Conservation (phyloP, 352 stramenopile genomes). For the Plasmopara halstedii region DNA sequence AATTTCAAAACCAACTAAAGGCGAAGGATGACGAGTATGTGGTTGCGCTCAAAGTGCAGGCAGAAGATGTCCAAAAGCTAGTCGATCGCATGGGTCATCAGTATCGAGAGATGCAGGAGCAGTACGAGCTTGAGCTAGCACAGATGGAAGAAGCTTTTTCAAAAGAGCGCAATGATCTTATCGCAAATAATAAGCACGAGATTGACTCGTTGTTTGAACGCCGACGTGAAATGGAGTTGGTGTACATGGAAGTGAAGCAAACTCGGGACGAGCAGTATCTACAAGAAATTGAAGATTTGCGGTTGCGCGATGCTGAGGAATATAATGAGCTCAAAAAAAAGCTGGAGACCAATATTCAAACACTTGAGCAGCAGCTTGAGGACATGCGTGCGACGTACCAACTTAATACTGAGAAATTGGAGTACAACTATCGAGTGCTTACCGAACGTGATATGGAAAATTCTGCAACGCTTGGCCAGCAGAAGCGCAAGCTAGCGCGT, state of each 20-base stretch:
- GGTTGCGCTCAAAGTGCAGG: conserved; percentile 83
- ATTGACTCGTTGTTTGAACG: conserved; percentile 91
- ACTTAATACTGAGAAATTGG: conserved; percentile 95
- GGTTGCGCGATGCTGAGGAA: conserved; percentile 88
- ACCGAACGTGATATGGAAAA: conserved; percentile 95
- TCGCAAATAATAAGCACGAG: conserved; percentile 85
- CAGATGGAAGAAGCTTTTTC: conserved; percentile 92
- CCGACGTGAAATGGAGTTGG: conserved; percentile 89
- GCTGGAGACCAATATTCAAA: conserved; percentile 94
- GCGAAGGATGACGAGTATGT: conserved; percentile 95
- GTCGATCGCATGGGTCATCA: conserved; percentile 86
- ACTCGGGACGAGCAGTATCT: conserved; percentile 83
- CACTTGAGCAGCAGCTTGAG: conserved; percentile 93
- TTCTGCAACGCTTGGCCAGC: conserved; percentile 84
- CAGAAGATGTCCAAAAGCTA: conserved; percentile 86
- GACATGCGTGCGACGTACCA: conserved; percentile 94
- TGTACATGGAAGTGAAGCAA: conserved; percentile 91
- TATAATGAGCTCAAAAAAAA: conserved; percentile 97
- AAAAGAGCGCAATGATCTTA: conserved; percentile 86
- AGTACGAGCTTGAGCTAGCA: conserved; percentile 91
- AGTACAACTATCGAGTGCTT: conserved; percentile 95
- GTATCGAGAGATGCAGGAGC: conserved; percentile 89
- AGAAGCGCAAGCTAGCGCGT: conserved; percentile 90
- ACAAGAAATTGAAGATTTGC: conserved; percentile 88
- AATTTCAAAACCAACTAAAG: conserved; percentile 90